Evolutionary conservation across 2,329 filamentous ascomycete genomes (phyloP).

Genomic region (Fusarium lateritium): DNA sequence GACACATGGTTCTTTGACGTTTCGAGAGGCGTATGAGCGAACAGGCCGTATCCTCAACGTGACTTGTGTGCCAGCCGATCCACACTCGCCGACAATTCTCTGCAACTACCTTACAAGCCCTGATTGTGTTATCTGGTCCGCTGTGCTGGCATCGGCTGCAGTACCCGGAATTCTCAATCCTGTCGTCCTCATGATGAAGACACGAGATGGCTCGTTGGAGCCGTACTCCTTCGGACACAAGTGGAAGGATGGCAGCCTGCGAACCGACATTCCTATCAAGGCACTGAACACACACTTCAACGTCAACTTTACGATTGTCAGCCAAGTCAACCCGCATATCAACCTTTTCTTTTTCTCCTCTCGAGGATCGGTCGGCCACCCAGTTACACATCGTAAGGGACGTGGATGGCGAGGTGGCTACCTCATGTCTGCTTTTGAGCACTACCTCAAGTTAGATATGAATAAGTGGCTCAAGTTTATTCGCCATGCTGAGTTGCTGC

Average conservation of each 20-base stretch:
- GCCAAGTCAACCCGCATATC: slow-evolving; percentile 94
- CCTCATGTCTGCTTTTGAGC: slow-evolving; percentile 90
- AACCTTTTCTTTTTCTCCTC: slow-evolving; percentile 99
- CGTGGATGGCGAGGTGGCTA: slow-evolving; percentile 97
- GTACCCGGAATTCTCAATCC: slow-evolving; percentile 97
- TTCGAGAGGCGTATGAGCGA: slow-evolving; percentile 92
- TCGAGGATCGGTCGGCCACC: slow-evolving; percentile 89
- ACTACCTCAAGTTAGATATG: slow-evolving; percentile 95
- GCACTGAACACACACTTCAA: slow-evolving; percentile 97
- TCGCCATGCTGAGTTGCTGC: slow-evolving; percentile 90
- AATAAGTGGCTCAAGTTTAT: slow-evolving; percentile 98
- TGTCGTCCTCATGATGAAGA: slow-evolving; percentile 93
- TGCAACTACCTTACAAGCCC: slow-evolving; percentile 96
- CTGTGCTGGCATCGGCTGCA: slow-evolving; percentile 92
- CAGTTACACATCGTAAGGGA: slow-evolving; percentile 93
- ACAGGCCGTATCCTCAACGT: slow-evolving; percentile 97
- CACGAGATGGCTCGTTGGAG: slow-evolving; percentile 78
- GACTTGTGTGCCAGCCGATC: slow-evolving; percentile 94
- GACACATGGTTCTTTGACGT: slow-evolving; percentile 90
- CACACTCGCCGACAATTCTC: slow-evolving; percentile 90
- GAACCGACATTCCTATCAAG: slow-evolving; percentile 96
- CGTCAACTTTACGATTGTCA: slow-evolving; percentile 95
- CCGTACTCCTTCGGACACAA: slow-evolving; percentile 99
- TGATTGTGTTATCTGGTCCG: slow-evolving; percentile 98
- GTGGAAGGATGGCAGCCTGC: slow-evolving; percentile 96